Evolutionary conservation across 768 basidiomycete genomes (phyloP), one percentile per base, ranked within the genome.

Genomic region (Lanmaoa rubissima): DNA sequence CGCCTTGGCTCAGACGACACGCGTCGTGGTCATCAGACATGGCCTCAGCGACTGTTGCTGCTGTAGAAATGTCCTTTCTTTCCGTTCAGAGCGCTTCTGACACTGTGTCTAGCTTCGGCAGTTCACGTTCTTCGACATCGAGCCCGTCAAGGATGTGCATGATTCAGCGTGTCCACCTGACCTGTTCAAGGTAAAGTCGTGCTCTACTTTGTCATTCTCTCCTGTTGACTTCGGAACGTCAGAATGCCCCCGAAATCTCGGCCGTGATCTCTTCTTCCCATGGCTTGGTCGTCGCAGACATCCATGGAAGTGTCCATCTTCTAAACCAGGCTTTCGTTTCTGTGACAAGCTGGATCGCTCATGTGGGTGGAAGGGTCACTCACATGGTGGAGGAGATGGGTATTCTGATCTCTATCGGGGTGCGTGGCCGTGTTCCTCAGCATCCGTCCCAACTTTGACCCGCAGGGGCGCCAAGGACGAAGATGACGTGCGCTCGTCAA

Each of bases 361-460:
- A 94, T 71, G 76, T 81, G 13, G 81, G 79, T 11, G 93, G 93
- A 39, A 77, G 92, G 36, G 91, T 94, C 17, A 92, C 90, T 10
- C 92, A 94, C 66, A 87, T 97, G 85, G 79, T 81, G 0, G 94
- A 96, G 73, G 80, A 82, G 47, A 84, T 84, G 61, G 90, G 89
- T 0, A 77, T 94, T 40, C 76, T 98, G 31, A 78, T 98, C n/a
- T 92, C 93, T 4, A 78, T 98, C 24, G 96, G 95, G 32, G 94
- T 94, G 65, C 49, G 90, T 79, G 21, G 40, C 36, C 48, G 7
- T 44, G 17, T 46, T 43, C 44, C 5, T 51, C 10, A 8, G 4
- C 2, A 32, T 48, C 40, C 43, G 11, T 48, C 55, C 61, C 50
- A 57, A 34, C 14, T 24, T 26, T 61, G 44, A 72, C 57, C 49